Evolutionary conservation across 768 basidiomycete species (phyloP), one percentile per base, ranked within the genome.

Genomic region (Termitomyces titanicus): DNA sequence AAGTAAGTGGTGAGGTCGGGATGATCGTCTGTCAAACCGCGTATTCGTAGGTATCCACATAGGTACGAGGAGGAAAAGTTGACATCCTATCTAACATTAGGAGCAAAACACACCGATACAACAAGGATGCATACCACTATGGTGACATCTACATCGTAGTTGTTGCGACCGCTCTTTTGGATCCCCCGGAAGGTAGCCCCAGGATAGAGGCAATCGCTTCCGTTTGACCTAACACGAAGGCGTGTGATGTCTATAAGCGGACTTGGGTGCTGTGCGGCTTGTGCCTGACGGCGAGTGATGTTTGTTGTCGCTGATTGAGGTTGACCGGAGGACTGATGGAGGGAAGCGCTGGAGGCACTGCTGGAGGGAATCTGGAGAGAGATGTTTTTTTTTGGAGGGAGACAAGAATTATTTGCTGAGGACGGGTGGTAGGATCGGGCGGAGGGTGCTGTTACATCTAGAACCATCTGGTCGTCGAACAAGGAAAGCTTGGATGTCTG

Each of bases 1-100:
- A 98, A 98, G 66, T 94, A 97, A 2, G 95, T 98, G 5, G 94
- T 97, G 39, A 98, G 81, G 69, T 95, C 91, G 15, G 95, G 95
- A 83, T 92, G 94, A 64, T 96, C 90, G 61, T 95, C 86, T 38
- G 95, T 98, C 48, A 98, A 74, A 27, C 93, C 92, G 17, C 88
- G 87, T 67, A 98, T 98, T 56, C 89, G 86, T 38, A 98, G 85
- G 68, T 95, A 96, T 20, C 96, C 96, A 62, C 88, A 93, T 15
- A 98, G 77, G 58, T 85, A 88, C 0, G 94, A 94, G 13, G 86
- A 83, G 3, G 85, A 72, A 63, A 97, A 89, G 69, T 96, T 90
- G 63, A 97, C 92, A 61, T 96, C 92, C 93, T 65, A 22, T 40
- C 42, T 52, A 37, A 2, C 46, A 9, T 61, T 39, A 45, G 56